A percentile compares a stretch with the other conserved stretches of the same genome.
These are phyloP conservation scores for Scytalidium sp. DNA, from an alignment of 2,329 filamentous ascomycete species.

Conservation along the genomic window DNA sequence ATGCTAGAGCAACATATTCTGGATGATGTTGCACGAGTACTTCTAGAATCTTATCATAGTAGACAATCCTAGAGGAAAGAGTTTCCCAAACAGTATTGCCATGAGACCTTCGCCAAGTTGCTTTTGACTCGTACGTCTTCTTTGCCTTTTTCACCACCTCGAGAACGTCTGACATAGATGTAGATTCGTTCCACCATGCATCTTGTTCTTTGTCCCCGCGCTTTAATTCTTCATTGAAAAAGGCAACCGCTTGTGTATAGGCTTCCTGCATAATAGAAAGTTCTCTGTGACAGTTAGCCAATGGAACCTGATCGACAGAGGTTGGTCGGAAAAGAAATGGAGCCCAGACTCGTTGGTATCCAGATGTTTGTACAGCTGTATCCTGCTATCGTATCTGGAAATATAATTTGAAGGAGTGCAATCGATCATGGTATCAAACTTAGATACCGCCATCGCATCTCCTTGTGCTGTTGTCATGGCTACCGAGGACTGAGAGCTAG, in stretches of 20 bases:
- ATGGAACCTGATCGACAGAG: no score
- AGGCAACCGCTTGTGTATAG: constrained; percentile 5
- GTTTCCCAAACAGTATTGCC: constrained; percentile 7
- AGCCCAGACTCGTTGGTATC: no score
- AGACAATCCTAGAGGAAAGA: constrained; percentile 10
- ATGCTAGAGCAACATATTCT: constrained; percentile 19
- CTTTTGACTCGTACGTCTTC: constrained; percentile 6
- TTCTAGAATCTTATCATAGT: constrained; percentile 17
- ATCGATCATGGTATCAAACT: no score
- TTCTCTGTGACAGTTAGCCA: no score
- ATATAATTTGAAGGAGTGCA: no score
- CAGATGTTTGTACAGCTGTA: no score
- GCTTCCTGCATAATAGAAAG: constrained; percentile 9
- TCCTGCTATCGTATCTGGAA: no score
- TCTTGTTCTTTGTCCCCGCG: not conserved
- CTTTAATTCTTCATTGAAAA: constrained; percentile 7
- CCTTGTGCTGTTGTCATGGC: no score
- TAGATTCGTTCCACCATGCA: not conserved
- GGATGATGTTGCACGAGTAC: constrained; percentile 22
- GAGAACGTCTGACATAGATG: constrained; percentile 3
- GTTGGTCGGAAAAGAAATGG: no score
- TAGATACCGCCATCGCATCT: no score
- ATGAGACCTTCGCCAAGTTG: not conserved
- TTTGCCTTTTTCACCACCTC: constrained; percentile 7
- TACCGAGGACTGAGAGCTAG: no score